Conservation (phyloP, 176 grass and related monocot species). For the Chrysopogon serrulatus region DNA sequence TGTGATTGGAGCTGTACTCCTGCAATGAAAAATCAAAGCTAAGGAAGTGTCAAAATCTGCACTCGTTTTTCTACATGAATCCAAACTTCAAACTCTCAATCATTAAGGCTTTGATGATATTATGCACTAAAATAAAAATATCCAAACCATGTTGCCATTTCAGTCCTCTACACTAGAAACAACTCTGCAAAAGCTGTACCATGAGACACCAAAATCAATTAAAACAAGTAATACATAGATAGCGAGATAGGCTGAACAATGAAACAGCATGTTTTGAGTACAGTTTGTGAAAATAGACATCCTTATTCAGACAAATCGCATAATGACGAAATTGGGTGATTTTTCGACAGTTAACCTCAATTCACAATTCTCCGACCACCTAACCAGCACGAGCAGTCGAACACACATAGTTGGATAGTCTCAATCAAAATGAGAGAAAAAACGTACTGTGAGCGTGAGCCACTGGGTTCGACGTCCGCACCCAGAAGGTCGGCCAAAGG, state of each 20-base stretch:
- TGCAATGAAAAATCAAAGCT: conserved; percentile 20
- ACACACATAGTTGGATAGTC: background rate
- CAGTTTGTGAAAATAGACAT: background rate
- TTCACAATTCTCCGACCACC: background rate
- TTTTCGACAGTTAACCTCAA: background rate
- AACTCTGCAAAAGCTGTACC: background rate
- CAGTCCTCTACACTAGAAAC: background rate
- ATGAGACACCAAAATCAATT: background rate
- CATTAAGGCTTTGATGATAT: background rate
- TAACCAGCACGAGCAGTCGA: background rate
- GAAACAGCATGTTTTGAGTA: background rate
- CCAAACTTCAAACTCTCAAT: background rate
- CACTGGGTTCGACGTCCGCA: conserved; percentile 27
- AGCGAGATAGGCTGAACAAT: background rate
- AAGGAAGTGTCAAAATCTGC: background rate
- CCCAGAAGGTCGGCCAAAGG: conserved; percentile 45
- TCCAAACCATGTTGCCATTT: background rate
- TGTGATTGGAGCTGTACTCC: conserved; percentile 39
- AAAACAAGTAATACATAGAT: background rate
- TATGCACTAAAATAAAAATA: background rate
- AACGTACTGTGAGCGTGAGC: conserved; percentile 37
- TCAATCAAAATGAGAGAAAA: background rate
- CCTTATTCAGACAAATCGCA: background rate
- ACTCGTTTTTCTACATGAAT: background rate
- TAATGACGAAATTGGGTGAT: background rate